A percentile compares a stretch with the other conserved stretches of the same genome.
These are phyloP conservation scores for Erodium maritimum DNA, from an alignment of 345 rosid species.

Conservation along the genomic window DNA sequence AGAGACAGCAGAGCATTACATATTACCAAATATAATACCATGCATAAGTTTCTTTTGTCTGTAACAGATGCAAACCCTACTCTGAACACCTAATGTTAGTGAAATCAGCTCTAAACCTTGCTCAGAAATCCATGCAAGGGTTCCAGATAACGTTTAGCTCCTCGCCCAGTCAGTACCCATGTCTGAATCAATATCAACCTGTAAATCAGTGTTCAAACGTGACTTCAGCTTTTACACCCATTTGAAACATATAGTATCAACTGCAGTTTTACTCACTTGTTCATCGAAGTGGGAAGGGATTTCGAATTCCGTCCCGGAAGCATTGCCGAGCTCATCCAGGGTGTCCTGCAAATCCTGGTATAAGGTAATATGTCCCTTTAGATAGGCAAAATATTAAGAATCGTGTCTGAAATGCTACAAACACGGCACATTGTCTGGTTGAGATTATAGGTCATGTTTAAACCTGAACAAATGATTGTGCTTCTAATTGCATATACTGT, in stretches of 20 bases:
- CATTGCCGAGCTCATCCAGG: constrained; percentile 29
- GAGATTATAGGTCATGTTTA: no score
- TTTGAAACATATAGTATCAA: constrained; percentile 10
- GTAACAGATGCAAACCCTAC: no score
- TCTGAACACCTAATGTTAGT: background rate
- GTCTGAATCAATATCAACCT: constrained; percentile 16
- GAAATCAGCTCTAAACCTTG: background rate
- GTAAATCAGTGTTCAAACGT: background rate
- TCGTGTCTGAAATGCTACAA: no score
- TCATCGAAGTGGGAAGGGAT: constrained; percentile 34
- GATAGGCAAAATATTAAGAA: no score
- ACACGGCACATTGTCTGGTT: no score
- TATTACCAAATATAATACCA: no score
- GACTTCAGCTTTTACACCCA: constrained; percentile 10
- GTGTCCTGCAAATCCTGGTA: constrained; percentile 33
- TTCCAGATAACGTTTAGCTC: constrained; percentile 2
- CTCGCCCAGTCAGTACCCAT: constrained; percentile 23
- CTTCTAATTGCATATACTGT: no score
- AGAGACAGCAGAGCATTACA: no score
- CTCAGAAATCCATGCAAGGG: background rate
- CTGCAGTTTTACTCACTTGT: constrained; percentile 25
- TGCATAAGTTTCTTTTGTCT: no score
- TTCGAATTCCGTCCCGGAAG: constrained; percentile 41
- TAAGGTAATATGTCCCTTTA: no score
- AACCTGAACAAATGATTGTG: no score